A percentile compares a stretch with the other conserved stretches of the same genome.
Evolutionary conservation across 192 early-diverging fungal species (phyloP).

Genomic region (Coemansia sp.): DNA sequence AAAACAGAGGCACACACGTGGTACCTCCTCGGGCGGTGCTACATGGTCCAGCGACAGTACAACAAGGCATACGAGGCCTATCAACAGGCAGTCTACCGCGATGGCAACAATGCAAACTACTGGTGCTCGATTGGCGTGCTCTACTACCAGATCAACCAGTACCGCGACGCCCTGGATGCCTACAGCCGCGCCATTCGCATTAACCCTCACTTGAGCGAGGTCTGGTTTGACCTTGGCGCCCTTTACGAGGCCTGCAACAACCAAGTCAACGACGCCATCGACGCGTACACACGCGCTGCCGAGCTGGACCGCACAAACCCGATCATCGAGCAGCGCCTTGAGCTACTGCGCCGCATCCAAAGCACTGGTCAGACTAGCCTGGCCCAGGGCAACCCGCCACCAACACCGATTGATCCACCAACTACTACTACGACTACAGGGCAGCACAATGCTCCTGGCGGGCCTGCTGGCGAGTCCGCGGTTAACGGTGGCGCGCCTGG

Average conservation of each 20-base stretch:
- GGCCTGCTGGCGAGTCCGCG: conserved; percentile 44
- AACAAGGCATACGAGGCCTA: conserved; percentile 97
- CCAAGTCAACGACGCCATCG: conserved; percentile 94
- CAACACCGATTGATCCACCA: conserved; percentile 47
- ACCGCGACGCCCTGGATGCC: conserved; percentile 95
- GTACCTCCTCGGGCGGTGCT: conserved; percentile 95
- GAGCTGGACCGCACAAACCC: conserved; percentile 92
- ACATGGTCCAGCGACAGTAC: conserved; percentile 95
- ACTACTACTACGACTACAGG: conserved; percentile 33
- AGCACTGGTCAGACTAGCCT: conserved; percentile 41
- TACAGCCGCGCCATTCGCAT: conserved; percentile 94
- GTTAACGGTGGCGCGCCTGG: conserved; percentile 34
- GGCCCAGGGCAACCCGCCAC: conserved; percentile 29
- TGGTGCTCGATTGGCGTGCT: conserved; percentile 99
- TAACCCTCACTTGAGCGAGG: conserved; percentile 93
- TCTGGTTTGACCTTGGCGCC: conserved; percentile 97
- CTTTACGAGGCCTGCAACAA: conserved; percentile 98
- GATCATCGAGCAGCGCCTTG: conserved; percentile 81
- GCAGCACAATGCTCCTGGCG: conserved; percentile 52
- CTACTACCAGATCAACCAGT: conserved; percentile 96
- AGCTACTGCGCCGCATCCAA: conserved; percentile 48
- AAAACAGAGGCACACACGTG: conserved; percentile 90
- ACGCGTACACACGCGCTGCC: conserved; percentile 92
- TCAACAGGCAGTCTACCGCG: conserved; percentile 95
- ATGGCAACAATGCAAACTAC: conserved; percentile 92